Percentiles rank a stretch among this genome's conserved stretches.
phyloP scores from a whole-genome alignment of 345 rosid genomes.

The Brassica incana region DNA sequence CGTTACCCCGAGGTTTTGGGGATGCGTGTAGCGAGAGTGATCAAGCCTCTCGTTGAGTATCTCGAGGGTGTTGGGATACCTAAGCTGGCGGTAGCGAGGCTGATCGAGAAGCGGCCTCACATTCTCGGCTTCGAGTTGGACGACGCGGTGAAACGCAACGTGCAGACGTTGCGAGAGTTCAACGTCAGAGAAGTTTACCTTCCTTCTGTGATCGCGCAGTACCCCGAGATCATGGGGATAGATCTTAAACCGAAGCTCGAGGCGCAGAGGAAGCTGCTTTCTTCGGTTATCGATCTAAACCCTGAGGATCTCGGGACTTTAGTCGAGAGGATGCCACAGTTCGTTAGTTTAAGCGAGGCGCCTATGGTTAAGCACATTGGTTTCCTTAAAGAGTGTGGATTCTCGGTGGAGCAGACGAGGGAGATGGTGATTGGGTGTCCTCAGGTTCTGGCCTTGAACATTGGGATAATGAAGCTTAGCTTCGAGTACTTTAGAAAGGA shows the following conservation, averaged over 20 bases:
- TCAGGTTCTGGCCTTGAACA: constrained; percentile 79
- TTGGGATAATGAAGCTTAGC: constrained; percentile 77
- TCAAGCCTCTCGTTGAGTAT: constrained; percentile 86
- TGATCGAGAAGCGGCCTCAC: constrained; percentile 82
- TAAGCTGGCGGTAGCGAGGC: constrained; percentile 76
- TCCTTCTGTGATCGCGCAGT: constrained; percentile 82
- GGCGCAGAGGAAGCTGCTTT: constrained; percentile 56
- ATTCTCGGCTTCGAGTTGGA: constrained; percentile 74
- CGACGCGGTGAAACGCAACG: constrained; percentile 63
- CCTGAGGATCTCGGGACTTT: constrained; percentile 63
- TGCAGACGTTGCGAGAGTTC: constrained; percentile 58
- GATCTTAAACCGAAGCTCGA: constrained; percentile 66
- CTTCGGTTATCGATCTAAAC: constrained; percentile 49
- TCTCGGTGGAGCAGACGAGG: constrained; percentile 57
- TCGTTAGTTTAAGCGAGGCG: constrained; percentile 58
- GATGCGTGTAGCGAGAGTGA: constrained; percentile 83
- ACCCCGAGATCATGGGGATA: constrained; percentile 80
- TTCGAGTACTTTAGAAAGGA: constrained; percentile 64
- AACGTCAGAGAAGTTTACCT: constrained; percentile 55
- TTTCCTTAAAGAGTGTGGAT: constrained; percentile 69
- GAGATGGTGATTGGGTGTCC: constrained; percentile 83
- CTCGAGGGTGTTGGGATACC: constrained; percentile 77
- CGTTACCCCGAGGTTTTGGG: constrained; percentile 83
- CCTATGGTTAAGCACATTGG: constrained; percentile 67
- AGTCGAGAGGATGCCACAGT: constrained; percentile 87